Evolutionary conservation across 495 filamentous ascomycete genomes (phyloP), one percentile per base, ranked within the genome.

Genomic region (Ascodesmis nigricans): DNA sequence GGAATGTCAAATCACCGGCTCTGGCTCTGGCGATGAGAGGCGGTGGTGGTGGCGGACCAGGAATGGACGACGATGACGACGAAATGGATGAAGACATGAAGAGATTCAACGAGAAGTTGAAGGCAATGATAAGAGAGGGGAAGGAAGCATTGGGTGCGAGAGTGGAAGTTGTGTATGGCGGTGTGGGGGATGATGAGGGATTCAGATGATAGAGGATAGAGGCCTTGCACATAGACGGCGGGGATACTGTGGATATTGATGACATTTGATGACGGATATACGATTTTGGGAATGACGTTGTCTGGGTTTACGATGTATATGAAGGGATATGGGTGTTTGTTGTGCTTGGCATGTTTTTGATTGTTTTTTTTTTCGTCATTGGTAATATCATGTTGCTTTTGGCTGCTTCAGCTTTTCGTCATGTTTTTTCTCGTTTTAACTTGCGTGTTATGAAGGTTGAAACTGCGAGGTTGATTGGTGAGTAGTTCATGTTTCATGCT

Each of bases 81-180:
- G 78, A 87, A 43, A 68, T 73, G 11, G 83, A 93, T 45, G 66
- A 68, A 26, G 71, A 72, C 33, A 65, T 97, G 33, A 66, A 67
- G 35, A 67, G 72, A 14, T 67, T 93, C 52, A 87, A 84, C 47
- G 61, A 67, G 23, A 70, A 73, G 45, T 55, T 93, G 17, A 67
- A 74, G 45, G 71, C 65, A 20, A 79, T 97, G 78, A 91, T 97
- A 27, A 55, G 71, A 5, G 73, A 93, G 52, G 87, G 81, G 0
- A 76, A 73, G 49, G 77, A 87, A 47, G 87, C 87, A 8, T 47
- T 93, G 14, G 80, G 78, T 7, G 35, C 35, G 24, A 37, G 8
- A 5, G 64, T 95, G 29, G 67, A 74, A 38, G 66, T 71, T 27
- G 58, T 60, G 9, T 60, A 66, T 54, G 63, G 65, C 23, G 54